Evolutionary conservation across 768 basidiomycete genomes (phyloP).

Genomic region (Phallus indusiatus): DNA sequence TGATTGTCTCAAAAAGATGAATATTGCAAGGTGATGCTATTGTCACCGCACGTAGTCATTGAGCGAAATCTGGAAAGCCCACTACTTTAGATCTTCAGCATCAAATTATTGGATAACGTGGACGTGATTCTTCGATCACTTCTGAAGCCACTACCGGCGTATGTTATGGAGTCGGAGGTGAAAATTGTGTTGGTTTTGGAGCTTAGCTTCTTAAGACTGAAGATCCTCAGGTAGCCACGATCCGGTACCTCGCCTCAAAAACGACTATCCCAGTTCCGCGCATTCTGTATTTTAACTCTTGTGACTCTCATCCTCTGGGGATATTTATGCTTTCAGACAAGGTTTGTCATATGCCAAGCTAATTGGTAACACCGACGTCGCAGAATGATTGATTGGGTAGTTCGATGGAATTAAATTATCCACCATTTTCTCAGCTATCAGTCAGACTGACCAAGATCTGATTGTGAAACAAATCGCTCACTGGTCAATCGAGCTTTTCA

Average conservation of each 20-base stretch:
- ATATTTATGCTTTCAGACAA: slow-evolving; percentile 19
- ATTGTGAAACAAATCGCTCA: slow-evolving; percentile 21
- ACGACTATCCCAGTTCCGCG: slow-evolving; percentile 22
- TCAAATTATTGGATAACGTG: slow-evolving; percentile 15
- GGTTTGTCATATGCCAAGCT: slow-evolving; percentile 8
- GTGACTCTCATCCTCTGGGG: slow-evolving; percentile 11
- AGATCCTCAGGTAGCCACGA: slow-evolving; percentile 19
- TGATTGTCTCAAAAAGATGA: not conserved
- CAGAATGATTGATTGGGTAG: slow-evolving; percentile 11
- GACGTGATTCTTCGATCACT: slow-evolving; percentile 15
- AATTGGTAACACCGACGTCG: not conserved
- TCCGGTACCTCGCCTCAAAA: slow-evolving; percentile 18
- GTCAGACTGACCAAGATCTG: slow-evolving; percentile 16
- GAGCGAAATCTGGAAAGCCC: slow-evolving; percentile 1
- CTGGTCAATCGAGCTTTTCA: slow-evolving; percentile 22
- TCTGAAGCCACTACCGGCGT: slow-evolving; percentile 2
- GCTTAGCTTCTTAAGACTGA: no score
- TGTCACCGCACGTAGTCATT: not conserved
- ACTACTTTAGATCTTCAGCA: slow-evolving; percentile 15
- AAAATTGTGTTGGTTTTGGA: not conserved
- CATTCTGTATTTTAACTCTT: slow-evolving; percentile 13
- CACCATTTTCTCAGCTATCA: slow-evolving; percentile 18
- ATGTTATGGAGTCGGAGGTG: slow-evolving; percentile 12
- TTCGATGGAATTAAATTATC: slow-evolving; percentile 20
- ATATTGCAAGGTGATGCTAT: not conserved